Evolutionary conservation across 805 yeast genomes (phyloP).

Genomic region (Debaryomyces prosopidis): DNA sequence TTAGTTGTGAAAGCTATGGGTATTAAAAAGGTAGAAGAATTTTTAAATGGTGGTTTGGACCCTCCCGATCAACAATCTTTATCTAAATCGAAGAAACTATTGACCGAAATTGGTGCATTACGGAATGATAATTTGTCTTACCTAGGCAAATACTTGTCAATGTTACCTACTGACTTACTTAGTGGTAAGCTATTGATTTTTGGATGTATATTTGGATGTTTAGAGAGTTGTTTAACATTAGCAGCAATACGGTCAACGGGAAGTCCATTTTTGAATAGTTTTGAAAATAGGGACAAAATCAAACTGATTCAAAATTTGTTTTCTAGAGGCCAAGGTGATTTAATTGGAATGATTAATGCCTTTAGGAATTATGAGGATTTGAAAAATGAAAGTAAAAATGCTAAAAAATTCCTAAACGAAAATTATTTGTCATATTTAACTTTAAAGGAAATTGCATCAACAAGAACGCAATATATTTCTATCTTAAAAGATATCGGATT

Average conservation of each 20-base stretch:
- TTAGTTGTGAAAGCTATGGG: conserved; percentile 90
- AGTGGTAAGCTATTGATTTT: conserved; percentile 80
- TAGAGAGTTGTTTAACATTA: conserved; percentile 75
- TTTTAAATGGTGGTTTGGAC: conserved; percentile 75
- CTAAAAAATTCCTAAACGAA: conserved; percentile 49
- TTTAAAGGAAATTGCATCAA: conserved; percentile 69
- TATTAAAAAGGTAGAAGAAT: conserved; percentile 64
- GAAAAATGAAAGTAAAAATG: conserved; percentile 20
- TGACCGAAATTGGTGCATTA: conserved; percentile 76
- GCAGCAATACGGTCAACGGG: conserved; percentile 77
- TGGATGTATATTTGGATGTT: conserved; percentile 80
- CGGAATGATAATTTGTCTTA: conserved; percentile 55
- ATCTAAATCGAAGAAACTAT: conserved; percentile 48
- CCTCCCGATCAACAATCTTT: conserved; percentile 64
- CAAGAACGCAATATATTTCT: conserved; percentile 67
- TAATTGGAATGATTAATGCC: conserved; percentile 65
- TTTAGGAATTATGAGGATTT: conserved; percentile 50
- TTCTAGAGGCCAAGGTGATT: conserved; percentile 67
- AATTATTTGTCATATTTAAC: conserved; percentile 63
- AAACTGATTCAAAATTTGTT: conserved; percentile 45
- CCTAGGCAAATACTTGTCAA: conserved; percentile 75
- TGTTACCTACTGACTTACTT: conserved; percentile 82
- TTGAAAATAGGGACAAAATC: conserved; percentile 64
- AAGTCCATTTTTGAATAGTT: conserved; percentile 65
- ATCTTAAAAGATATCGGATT: conserved; percentile 80